Evolutionary conservation across 202 grass and related monocot species (phyloP), one percentile per base, ranked within the genome.

Genomic region (Panicum hallii): DNA sequence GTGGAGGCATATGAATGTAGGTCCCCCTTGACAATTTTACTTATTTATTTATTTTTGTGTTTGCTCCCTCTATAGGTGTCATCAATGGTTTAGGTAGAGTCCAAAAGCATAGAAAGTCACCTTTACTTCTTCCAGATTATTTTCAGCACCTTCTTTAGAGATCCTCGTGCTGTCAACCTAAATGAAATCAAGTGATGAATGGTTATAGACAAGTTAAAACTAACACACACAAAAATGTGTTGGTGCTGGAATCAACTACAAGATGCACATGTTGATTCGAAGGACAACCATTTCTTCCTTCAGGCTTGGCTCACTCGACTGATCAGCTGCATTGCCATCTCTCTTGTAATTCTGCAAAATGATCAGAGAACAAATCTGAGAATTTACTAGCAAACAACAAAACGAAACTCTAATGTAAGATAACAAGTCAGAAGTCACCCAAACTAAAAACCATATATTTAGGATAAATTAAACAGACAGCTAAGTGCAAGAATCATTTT

Each of bases 261-360:
- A 79, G 45, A 52, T 79, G 58, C 58, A 54, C 16, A 74, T 72
- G 44, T 48, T 28, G 1, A 72, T 78, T 78, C 45, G 54, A 87
- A 84, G 75, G 4, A 26, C 23, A 64, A 82, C 80, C 81, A 36
- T 71, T 74, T 89, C 80, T 65, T 48, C 75, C 60, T 77, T 87
- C 78, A 63, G 47, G 7, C 26, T 49, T 13, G 23, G 44, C n/a
- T 78, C 77, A 40, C 71, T 82, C 34, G 10, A 83, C 53, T 74
- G 42, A 57, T n/a, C 55, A 81, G n/a, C 16, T 23, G 6, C 19
- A 76, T 63, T 83, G 12, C 15, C 9, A 79, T 79, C 57, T 36
- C 80, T 85, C 66, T 89, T 84, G 57, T 40, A 6, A 68, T 72
- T 79, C 78, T 89, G 80, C 16, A 88, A 87, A 77, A 49, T 63